Evolutionary conservation across 2,329 filamentous ascomycete genomes (phyloP).

Genomic region (Paracorniculantispora psalliotae): DNA sequence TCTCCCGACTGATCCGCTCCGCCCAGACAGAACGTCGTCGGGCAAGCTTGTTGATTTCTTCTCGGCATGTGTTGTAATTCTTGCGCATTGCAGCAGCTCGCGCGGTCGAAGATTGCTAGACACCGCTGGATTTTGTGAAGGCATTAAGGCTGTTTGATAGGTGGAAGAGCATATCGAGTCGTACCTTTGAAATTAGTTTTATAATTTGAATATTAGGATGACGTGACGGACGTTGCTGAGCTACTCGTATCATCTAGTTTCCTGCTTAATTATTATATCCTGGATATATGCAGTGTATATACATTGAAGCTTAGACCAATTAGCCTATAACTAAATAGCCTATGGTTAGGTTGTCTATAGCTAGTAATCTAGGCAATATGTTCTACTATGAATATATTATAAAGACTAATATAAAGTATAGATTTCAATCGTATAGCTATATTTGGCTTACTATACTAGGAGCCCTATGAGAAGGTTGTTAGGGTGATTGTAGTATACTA

Average conservation of each 20-base stretch:
- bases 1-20: no score
- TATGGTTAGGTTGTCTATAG: neutral
- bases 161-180: neutral
- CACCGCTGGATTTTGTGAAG: no score
- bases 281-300: constrained; percentile 10
- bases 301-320: neutral
- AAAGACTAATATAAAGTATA: neutral
- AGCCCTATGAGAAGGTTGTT: neutral
- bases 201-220: neutral
- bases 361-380: neutral
- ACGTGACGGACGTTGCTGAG: neutral
- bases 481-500: neutral
- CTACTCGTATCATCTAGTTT: constrained; percentile 13
- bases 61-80: no score
- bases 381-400: neutral
- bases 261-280: constrained; percentile 14
- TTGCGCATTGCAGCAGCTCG: no score
- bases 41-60: no score
- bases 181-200: neutral
- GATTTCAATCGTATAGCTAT: neutral
- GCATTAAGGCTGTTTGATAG: no score
- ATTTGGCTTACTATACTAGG: neutral
- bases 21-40: no score
- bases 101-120: no score
- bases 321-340: no score